Conservation (phyloP, 1,284 basidiomycete species). For the Serendipita sp. region DNA sequence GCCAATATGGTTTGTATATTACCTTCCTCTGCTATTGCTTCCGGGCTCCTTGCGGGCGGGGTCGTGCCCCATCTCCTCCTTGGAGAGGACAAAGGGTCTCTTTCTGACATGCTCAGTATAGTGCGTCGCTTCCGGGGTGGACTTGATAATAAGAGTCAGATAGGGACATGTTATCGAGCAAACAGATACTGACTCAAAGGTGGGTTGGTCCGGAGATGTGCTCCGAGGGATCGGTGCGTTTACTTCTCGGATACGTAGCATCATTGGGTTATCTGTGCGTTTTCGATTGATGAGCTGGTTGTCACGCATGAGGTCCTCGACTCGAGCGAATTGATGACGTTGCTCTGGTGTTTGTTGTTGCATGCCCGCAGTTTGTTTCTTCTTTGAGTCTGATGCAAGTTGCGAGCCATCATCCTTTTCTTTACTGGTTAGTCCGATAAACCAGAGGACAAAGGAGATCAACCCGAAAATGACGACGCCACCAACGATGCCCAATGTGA, state of each 20-base stretch:
- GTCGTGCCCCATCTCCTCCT: background rate
- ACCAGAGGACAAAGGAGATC: background rate
- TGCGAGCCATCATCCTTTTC: background rate
- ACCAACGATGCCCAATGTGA: background rate
- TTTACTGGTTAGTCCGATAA: background rate
- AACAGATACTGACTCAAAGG: background rate
- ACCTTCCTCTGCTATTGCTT: constrained; percentile 5
- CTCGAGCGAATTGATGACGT: background rate
- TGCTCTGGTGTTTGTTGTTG: background rate
- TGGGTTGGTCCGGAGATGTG: background rate
- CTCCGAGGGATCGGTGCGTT: background rate
- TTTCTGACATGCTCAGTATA: background rate
- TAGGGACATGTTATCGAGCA: background rate
- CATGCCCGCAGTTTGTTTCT: background rate
- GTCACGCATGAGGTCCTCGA: background rate
- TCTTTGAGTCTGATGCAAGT: background rate
- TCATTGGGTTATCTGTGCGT: background rate
- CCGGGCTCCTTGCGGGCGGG: background rate
- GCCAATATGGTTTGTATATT: background rate
- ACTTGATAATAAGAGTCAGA: background rate
- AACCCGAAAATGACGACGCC: background rate
- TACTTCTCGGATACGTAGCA: background rate
- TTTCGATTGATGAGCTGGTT: background rate
- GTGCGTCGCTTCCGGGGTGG: background rate
- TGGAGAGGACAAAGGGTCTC: background rate